Percentiles rank a stretch among this genome's conserved stretches.
phyloP scores from a whole-genome alignment of 2,329 filamentous ascomycete species.

The Colletotrichum coccodes region DNA sequence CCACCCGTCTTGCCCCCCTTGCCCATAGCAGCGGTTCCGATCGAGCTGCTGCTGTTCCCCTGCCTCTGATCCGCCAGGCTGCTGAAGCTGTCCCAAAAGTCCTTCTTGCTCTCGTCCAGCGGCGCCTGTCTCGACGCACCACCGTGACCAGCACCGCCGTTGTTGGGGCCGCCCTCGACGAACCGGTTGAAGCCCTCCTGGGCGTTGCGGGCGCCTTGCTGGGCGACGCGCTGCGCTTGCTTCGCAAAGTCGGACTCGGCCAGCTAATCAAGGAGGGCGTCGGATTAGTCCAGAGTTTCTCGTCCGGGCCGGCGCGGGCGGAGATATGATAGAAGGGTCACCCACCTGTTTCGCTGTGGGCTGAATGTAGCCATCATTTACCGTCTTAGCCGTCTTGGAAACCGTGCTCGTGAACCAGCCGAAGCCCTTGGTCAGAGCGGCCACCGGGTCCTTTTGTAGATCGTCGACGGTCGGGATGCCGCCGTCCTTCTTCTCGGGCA shows the following conservation, averaged over 20 bases:
- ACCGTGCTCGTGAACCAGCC: slow-evolving; percentile 94
- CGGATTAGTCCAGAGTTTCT: slow-evolving; percentile 37
- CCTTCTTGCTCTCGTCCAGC: slow-evolving; percentile 75
- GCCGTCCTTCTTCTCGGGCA: slow-evolving; percentile 56
- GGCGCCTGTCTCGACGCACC: slow-evolving; percentile 47
- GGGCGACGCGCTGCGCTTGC: slow-evolving; percentile 71
- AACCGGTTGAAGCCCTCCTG: slow-evolving; percentile 86
- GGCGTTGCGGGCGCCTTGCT: slow-evolving; percentile 78
- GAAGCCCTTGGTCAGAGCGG: slow-evolving; percentile 88
- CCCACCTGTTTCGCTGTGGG: slow-evolving; percentile 88
- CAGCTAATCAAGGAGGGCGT: slow-evolving; percentile 61
- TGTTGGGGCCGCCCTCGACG: slow-evolving; percentile 76
- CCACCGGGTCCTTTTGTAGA: slow-evolving; percentile 90
- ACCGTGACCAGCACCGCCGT: slow-evolving; percentile 40
- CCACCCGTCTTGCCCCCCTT: slow-evolving; percentile 55
- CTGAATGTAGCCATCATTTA: slow-evolving; percentile 92
- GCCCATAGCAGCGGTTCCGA: slow-evolving; percentile 70
- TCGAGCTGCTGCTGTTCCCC: slow-evolving; percentile 55
- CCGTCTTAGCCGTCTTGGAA: slow-evolving; percentile 87
- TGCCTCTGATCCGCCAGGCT: slow-evolving; percentile 69
- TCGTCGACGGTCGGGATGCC: slow-evolving; percentile 81
- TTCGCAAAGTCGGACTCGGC: slow-evolving; percentile 82
- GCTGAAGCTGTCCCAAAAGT: slow-evolving; percentile 94
- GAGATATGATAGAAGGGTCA: slow-evolving; percentile 28
- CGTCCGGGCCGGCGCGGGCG: slow-evolving; percentile 12